These are phyloP conservation scores for Abrus precatorius DNA, from an alignment of 306 rosid species.

Conservation along the genomic window DNA sequence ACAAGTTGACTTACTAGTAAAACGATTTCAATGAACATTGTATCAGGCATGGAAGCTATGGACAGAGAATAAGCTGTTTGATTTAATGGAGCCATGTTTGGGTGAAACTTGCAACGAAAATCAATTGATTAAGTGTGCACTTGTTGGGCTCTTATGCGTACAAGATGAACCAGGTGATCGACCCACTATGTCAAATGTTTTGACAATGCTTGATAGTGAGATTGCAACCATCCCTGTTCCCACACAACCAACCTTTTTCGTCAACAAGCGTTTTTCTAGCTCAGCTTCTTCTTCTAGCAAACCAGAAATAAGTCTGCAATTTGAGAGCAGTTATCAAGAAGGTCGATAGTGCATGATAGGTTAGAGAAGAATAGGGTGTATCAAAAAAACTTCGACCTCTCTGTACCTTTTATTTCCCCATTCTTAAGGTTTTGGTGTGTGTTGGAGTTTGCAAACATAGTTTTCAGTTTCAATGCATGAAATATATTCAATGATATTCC, in stretches of 20 bases:
- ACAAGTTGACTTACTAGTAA: not conserved
- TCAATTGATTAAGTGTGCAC: slow-evolving; percentile 55
- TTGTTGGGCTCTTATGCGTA: slow-evolving; percentile 56
- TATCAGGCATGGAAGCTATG: slow-evolving; percentile 66
- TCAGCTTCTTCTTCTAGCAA: slow-evolving; percentile 54
- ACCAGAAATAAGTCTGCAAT: slow-evolving; percentile 38
- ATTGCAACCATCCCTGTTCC: slow-evolving; percentile 51
- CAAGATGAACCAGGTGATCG: slow-evolving; percentile 69
- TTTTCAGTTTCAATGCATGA: no score
- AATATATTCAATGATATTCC: no score
- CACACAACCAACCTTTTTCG: slow-evolving; percentile 56
- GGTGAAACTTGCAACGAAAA: slow-evolving; percentile 43
- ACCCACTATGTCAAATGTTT: slow-evolving; percentile 56
- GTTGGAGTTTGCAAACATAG: no score
- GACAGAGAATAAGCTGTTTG: slow-evolving; percentile 55
- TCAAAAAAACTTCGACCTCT: no score
- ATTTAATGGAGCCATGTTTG: slow-evolving; percentile 54
- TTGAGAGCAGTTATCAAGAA: slow-evolving; percentile 35
- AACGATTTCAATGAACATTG: not conserved
- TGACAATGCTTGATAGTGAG: slow-evolving; percentile 60
- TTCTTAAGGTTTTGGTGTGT: no score
- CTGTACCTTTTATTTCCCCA: no score
- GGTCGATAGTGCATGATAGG: slow-evolving; percentile 43
- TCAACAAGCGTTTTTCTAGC: slow-evolving; percentile 20
- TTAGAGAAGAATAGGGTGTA: no score